Evolutionary conservation across 148 eudicot species (phyloP).

Genomic region (Vaccinium myrtillus): DNA sequence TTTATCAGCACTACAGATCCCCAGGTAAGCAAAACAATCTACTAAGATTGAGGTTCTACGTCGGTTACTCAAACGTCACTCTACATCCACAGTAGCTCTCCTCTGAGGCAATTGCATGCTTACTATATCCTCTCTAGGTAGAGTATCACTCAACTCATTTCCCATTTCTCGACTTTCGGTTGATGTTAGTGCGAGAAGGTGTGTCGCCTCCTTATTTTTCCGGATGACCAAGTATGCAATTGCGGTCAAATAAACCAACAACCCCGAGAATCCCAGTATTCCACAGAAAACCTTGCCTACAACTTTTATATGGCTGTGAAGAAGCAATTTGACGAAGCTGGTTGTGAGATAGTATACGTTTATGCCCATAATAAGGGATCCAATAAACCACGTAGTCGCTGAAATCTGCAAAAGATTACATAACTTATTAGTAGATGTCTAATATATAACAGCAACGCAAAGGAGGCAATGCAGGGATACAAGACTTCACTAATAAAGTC

Average conservation of each 20-base stretch:
- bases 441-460: not conserved
- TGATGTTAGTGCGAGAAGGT: constrained; percentile 54
- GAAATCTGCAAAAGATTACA: constrained; percentile 53
- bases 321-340: constrained; percentile 60
- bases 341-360: constrained; percentile 76
- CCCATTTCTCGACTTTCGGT: constrained; percentile 39
- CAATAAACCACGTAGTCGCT: constrained; percentile 82
- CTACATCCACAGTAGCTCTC: constrained; percentile 30
- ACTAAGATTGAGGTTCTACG: not conserved
- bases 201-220: constrained; percentile 58
- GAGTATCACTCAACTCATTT: constrained; percentile 14
- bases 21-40: not conserved
- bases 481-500: not conserved
- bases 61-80: constrained; percentile 11
- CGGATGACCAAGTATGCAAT: constrained; percentile 70
- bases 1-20: not conserved
- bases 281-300: constrained; percentile 57
- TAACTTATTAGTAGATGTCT: not conserved
- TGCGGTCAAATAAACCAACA: constrained; percentile 67
- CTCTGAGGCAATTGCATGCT: constrained; percentile 86
- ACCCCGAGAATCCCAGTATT: constrained; percentile 63
- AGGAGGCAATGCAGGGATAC: not conserved
- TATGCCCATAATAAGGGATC: constrained; percentile 81
- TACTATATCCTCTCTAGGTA: constrained; percentile 79
- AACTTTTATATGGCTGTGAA: constrained; percentile 50